Evolutionary conservation across 805 yeast genomes (phyloP).

Genomic region (Candida sithepensis): DNA sequence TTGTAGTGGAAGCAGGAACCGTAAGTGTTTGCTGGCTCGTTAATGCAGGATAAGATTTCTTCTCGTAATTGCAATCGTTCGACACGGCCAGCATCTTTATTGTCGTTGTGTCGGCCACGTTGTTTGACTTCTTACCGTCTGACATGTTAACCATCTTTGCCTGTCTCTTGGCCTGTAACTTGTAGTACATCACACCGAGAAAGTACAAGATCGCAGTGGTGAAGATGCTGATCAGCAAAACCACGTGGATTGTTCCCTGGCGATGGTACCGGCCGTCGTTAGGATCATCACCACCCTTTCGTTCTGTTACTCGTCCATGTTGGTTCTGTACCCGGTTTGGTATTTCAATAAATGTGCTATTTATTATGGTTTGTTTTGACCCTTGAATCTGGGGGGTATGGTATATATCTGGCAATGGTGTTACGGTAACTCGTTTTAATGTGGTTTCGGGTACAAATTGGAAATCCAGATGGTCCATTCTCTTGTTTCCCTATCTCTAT

Average conservation of each 20-base stretch:
- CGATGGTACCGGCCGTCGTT: too few relatives aligned
- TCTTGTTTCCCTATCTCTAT: too few relatives aligned
- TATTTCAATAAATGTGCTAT: neutral
- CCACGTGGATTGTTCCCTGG: neutral
- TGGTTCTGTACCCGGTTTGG: too few relatives aligned
- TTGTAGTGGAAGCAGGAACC: too few relatives aligned
- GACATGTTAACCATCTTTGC: neutral
- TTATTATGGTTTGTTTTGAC: neutral
- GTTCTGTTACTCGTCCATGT: too few relatives aligned
- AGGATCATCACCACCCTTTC: too few relatives aligned
- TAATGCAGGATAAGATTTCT: too few relatives aligned
- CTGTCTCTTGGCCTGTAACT: neutral
- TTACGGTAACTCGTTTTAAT: neutral
- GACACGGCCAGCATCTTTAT: neutral
- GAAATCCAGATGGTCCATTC: neutral
- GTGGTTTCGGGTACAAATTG: neutral
- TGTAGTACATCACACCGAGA: neutral
- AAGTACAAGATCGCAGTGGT: neutral
- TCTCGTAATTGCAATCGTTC: neutral
- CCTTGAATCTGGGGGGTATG: neutral
- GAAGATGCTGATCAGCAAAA: neutral
- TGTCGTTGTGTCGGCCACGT: neutral
- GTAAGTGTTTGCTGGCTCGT: too few relatives aligned
- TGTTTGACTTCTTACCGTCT: neutral
- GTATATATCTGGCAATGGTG: neutral